phyloP scores from a whole-genome alignment of 2,329 filamentous ascomycete species.

The Didymosphaeria variabile region DNA sequence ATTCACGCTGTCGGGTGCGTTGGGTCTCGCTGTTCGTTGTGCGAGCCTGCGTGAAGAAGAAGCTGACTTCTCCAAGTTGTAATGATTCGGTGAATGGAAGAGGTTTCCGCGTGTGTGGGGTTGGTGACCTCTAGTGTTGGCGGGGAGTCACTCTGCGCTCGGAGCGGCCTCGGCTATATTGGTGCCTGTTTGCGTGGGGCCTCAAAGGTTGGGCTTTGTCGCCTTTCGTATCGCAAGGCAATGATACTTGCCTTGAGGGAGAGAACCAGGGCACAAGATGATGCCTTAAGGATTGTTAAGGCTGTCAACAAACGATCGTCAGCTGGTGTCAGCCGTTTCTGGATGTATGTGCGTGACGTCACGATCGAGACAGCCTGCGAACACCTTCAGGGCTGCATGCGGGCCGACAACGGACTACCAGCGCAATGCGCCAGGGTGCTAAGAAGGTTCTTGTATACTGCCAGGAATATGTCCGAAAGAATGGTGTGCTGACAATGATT shows the following conservation, averaged over 20 bases:
- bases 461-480: too few relatives aligned
- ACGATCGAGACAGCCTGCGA: not conserved
- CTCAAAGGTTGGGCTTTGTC: not conserved
- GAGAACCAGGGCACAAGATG: not conserved
- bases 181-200: constrained; percentile 3
- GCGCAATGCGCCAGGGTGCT: not conserved
- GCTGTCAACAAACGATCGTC: not conserved
- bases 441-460: not conserved
- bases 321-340: not conserved
- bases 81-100: not conserved
- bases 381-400: constrained; percentile 5
- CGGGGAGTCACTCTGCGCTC: constrained; percentile 1
- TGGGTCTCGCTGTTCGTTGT: not conserved
- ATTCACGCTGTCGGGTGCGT: not conserved
- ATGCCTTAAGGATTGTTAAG: not conserved
- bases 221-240: not conserved
- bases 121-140: not conserved
- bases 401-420: not conserved
- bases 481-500: too few relatives aligned
- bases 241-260: not conserved
- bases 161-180: constrained; percentile 7
- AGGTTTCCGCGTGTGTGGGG: constrained; percentile 5
- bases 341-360: constrained; percentile 8
- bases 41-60: not conserved
- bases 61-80: not conserved